Evolutionary conservation across 1,284 basidiomycete species (phyloP), one percentile per base, ranked within the genome.

Genomic region (Trichosporon inkin): DNA sequence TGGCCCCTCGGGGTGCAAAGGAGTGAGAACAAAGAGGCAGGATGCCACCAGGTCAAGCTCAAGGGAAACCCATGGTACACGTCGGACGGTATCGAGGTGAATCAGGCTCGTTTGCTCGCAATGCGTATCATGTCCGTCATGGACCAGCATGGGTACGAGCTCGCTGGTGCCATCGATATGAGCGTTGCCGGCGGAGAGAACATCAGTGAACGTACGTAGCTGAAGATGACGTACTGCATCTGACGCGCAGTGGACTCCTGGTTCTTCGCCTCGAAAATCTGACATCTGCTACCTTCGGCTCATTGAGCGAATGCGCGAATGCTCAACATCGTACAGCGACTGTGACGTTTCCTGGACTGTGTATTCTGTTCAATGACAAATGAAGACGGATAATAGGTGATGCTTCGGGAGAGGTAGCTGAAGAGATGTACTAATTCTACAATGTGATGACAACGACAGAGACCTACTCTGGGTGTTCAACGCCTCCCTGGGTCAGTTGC

Each of bases 1-100:
- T 75, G 73, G 73, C 66, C 66, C 8, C 17, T 56, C 1, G 74
- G 75, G 2, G 68, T 77, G 37, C 75, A 77, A 54, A 57, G 67
- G 14, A 36, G 58, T 10, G 65, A 67, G 40, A 65, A 70, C 56
- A 75, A 73, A 58, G 72, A 73, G 51, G 51, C 60, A 10, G 63
- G 65, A 2, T 71, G 69, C 36, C 64, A 58, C 13, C 73, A 76
- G 62, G 34, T 77, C 47, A 75, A 77, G 57, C 61, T 75, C 4
- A 60, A 65, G 10, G 75, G 75, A 1, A 64, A 57, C 7, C 75
- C 75, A 10, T 77, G 72, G 72, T 66, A 35, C 47, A 67, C 68
- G 6, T 68, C 64, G 0, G 53, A 63, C 36, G 73, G 72, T 1
- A 20, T 41, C 11, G 44, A 72, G 41, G 66, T 74, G 14, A 63